These are phyloP conservation scores for Sphenostylis stenocarpa DNA, from an alignment of 306 rosid species.

Conservation along the genomic window DNA sequence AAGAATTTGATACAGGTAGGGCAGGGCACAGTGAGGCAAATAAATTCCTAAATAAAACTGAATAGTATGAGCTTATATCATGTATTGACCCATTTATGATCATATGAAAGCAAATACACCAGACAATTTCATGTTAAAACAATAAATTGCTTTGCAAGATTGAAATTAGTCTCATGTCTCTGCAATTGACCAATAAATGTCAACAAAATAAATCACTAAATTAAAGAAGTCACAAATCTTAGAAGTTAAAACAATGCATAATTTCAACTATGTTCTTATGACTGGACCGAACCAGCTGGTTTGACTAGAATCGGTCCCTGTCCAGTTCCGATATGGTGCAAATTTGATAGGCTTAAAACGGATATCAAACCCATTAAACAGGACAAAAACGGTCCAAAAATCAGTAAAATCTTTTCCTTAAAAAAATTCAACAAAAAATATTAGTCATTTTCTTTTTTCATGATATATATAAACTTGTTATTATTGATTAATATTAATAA, in stretches of 20 bases:
- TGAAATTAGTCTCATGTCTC: background rate
- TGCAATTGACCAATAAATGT: background rate
- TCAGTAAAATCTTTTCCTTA: no score
- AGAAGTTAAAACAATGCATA: background rate
- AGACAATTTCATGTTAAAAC: background rate
- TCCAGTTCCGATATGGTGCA: no score
- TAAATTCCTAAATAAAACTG: background rate
- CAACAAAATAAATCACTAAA: background rate
- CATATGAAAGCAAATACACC: background rate
- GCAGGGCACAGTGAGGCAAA: background rate
- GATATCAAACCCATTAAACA: no score
- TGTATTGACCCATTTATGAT: conserved; percentile 9
- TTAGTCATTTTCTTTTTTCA: no score
- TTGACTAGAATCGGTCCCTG: no score
- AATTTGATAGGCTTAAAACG: no score
- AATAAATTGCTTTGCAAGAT: background rate
- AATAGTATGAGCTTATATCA: background rate
- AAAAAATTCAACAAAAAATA: no score
- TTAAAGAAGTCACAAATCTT: no score
- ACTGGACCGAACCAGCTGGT: no score
- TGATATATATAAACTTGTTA: no score
- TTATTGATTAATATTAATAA: no score
- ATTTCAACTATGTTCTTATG: background rate
- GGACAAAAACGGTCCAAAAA: no score
- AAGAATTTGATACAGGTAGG: background rate